Evolutionary conservation across 257 asterid species (phyloP).

Genomic region (Marsdenia floribunda): DNA sequence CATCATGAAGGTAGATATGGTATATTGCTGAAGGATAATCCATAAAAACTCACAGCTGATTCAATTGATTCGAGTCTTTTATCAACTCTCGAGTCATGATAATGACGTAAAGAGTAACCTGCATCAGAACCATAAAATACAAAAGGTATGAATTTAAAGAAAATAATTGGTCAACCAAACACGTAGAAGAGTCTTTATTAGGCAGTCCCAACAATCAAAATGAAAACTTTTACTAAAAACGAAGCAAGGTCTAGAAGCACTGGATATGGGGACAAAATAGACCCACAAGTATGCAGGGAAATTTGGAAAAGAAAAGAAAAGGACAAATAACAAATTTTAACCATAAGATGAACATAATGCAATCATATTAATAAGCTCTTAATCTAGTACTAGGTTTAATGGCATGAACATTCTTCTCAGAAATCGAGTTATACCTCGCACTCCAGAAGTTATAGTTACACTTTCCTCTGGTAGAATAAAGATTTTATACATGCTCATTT

Average conservation of each 20-base stretch:
- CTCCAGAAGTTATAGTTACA: background rate
- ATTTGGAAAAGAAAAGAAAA: background rate
- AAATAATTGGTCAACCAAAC: background rate
- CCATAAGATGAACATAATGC: background rate
- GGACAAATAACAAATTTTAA: background rate
- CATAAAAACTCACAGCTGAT: slow-evolving; percentile 54
- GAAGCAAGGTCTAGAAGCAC: background rate
- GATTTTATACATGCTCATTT: background rate
- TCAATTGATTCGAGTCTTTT: slow-evolving; percentile 80
- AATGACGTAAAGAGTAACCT: slow-evolving; percentile 76
- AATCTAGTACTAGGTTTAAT: background rate
- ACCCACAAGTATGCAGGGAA: background rate
- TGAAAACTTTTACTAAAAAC: background rate
- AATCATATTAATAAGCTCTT: background rate
- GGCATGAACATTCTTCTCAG: background rate
- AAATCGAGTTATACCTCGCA: background rate
- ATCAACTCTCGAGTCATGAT: slow-evolving; percentile 70
- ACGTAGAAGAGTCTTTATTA: background rate
- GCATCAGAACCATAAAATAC: slow-evolving; percentile 28
- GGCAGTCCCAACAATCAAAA: background rate
- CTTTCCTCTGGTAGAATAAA: background rate
- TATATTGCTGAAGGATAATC: background rate
- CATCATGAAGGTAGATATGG: background rate
- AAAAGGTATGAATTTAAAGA: background rate
- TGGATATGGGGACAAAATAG: background rate